A percentile compares a stretch with the other conserved stretches of the same genome.
Evolutionary conservation across 2,329 filamentous ascomycete species (phyloP).

Genomic region (Hypomyces rosellus): DNA sequence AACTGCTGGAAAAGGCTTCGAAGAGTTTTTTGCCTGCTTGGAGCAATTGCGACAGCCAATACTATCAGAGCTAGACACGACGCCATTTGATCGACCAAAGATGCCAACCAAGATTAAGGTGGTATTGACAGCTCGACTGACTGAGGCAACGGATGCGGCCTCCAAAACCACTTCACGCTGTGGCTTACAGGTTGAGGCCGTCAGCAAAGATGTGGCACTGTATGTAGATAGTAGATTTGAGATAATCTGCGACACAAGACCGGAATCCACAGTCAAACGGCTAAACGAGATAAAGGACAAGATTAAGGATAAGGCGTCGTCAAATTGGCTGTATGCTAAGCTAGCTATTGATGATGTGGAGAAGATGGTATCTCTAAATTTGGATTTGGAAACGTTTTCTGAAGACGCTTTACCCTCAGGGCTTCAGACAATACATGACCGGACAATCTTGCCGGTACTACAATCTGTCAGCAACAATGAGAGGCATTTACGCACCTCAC

Average conservation of each 20-base stretch:
- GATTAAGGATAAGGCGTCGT: constrained; percentile 9
- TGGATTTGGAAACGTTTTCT: neutral
- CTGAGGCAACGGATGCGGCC: constrained; percentile 1
- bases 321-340: constrained; percentile 15
- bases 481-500: constrained; percentile 4
- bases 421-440: constrained; percentile 12
- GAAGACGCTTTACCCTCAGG: constrained; percentile 9
- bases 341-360: constrained; percentile 12
- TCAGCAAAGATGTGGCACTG: constrained; percentile 3
- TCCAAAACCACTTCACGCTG: constrained; percentile 5
- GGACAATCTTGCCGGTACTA: constrained; percentile 15
- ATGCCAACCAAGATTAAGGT: constrained; percentile 9
- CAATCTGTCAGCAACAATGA: constrained; percentile 14
- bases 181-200: neutral
- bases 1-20: constrained; percentile 5
- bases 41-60: constrained; percentile 9
- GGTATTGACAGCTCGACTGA: constrained; percentile 7
- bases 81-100: neutral
- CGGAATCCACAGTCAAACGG: neutral
- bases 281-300: constrained; percentile 2
- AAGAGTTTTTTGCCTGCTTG: constrained; percentile 2
- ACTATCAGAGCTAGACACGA: neutral
- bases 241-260: neutral
- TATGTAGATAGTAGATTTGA: constrained; percentile 7
- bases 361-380: neutral